Percentiles rank a stretch among this genome's conserved stretches.
Conservation (phyloP, 441 rosid genomes). For the Capsella rubella region DNA sequence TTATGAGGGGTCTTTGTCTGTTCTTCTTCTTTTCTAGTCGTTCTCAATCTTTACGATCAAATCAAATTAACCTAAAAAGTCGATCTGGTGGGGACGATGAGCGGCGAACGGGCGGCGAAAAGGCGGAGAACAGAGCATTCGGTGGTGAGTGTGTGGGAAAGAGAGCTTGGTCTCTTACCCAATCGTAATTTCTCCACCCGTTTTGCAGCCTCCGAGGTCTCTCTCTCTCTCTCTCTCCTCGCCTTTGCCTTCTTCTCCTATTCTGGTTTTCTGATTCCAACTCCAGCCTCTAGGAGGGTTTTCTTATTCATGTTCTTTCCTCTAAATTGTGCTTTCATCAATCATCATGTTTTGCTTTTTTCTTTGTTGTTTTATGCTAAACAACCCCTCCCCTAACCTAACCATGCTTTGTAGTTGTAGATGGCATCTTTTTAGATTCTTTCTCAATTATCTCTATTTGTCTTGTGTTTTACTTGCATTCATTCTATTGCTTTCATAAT, state of each 20-base stretch:
- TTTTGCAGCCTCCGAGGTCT: constrained; percentile 76
- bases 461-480: not conserved
- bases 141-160: constrained; percentile 62
- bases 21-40: not conserved
- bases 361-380: no score
- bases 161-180: constrained; percentile 81
- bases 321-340: no score
- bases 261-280: not conserved
- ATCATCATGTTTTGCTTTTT: no score
- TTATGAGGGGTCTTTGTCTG: not conserved
- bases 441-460: not conserved
- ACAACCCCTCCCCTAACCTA: no score
- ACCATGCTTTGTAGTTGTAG: no score
- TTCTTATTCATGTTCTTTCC: not conserved
- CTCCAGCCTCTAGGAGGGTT: not conserved
- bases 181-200: constrained; percentile 70
- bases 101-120: constrained; percentile 17
- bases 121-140: constrained; percentile 43
- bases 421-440: not conserved
- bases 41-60: not conserved
- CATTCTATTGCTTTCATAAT: not conserved
- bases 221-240: not conserved
- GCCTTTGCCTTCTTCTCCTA: not conserved
- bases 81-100: constrained; percentile 27
- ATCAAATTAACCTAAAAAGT: not conserved